Evolutionary conservation across 192 early-diverging fungal genomes (phyloP).

Genomic region (Linnemannia elongata): DNA sequence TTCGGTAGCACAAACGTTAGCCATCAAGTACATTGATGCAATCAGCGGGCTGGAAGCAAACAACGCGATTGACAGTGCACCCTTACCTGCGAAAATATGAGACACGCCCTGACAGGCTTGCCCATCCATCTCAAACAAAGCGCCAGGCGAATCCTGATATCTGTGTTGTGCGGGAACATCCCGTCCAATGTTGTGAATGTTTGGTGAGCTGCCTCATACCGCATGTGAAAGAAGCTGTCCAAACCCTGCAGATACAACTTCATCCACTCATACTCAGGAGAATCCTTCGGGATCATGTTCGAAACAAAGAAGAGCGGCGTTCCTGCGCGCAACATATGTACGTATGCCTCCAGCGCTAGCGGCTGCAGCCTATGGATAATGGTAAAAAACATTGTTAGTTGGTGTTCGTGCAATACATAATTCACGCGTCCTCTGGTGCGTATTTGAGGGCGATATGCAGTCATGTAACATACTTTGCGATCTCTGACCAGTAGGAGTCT

Average conservation of each 20-base stretch:
- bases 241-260: slow-evolving; percentile 28
- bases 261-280: slow-evolving; percentile 33
- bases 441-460: neutral
- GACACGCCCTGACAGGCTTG: slow-evolving; percentile 12
- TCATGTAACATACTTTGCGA: slow-evolving; percentile 22
- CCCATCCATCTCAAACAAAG: slow-evolving; percentile 26
- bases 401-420: neutral
- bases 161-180: slow-evolving; percentile 23
- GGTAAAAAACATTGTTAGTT: neutral
- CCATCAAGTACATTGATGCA: neutral
- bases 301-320: slow-evolving; percentile 15
- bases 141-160: slow-evolving; percentile 32
- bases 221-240: slow-evolving; percentile 23
- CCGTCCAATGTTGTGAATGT: slow-evolving; percentile 21
- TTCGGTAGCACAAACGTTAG: neutral
- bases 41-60: neutral
- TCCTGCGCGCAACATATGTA: slow-evolving; percentile 15
- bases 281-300: slow-evolving; percentile 30
- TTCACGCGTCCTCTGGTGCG: neutral
- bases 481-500: slow-evolving; percentile 34
- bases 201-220: slow-evolving; percentile 9
- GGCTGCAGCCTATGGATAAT: slow-evolving; percentile 23
- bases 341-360: slow-evolving; percentile 33
- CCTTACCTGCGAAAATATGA: slow-evolving; percentile 34
- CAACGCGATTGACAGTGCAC: neutral